A percentile compares a stretch with the other conserved stretches of the same genome.
Conservation (phyloP, 805 yeast genomes). For the Ogataea ganodermae region DNA sequence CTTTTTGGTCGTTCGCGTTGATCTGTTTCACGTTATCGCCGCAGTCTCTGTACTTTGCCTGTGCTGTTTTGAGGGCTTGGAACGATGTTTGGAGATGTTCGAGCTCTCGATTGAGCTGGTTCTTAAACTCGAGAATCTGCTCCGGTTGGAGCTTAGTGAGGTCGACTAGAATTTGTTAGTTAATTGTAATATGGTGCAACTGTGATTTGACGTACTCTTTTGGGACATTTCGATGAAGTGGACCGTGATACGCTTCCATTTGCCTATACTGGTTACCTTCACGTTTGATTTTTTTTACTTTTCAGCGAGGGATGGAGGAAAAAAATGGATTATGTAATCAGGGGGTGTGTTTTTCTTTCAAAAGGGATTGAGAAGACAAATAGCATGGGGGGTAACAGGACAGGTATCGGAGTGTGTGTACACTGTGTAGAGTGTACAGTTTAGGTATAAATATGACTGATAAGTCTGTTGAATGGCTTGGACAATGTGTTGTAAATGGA, state of each 20-base stretch:
- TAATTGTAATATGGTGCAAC: neutral
- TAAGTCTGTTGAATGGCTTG: too few relatives aligned
- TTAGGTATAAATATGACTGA: too few relatives aligned
- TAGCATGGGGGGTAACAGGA: too few relatives aligned
- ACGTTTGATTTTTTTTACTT: too few relatives aligned
- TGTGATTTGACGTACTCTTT: conserved; percentile 16
- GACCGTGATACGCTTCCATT: too few relatives aligned
- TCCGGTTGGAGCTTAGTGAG: conserved; percentile 73
- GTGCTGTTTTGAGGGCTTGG: conserved; percentile 81
- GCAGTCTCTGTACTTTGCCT: conserved; percentile 79
- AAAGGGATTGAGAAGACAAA: too few relatives aligned
- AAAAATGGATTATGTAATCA: too few relatives aligned
- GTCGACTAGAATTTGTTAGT: conserved; percentile 44
- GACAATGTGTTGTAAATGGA: too few relatives aligned
- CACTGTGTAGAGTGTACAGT: too few relatives aligned
- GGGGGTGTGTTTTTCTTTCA: too few relatives aligned
- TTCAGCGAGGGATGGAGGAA: neutral
- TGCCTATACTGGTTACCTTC: too few relatives aligned
- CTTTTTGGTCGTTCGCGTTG: conserved; percentile 41
- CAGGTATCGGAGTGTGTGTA: too few relatives aligned
- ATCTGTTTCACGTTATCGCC: conserved; percentile 64
- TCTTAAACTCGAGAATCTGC: conserved; percentile 81
- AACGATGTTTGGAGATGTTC: conserved; percentile 84
- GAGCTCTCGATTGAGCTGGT: conserved; percentile 79
- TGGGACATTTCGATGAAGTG: conserved; percentile 17